Conservation (phyloP, 495 filamentous ascomycete species). For the Penicillium crystallinum region DNA sequence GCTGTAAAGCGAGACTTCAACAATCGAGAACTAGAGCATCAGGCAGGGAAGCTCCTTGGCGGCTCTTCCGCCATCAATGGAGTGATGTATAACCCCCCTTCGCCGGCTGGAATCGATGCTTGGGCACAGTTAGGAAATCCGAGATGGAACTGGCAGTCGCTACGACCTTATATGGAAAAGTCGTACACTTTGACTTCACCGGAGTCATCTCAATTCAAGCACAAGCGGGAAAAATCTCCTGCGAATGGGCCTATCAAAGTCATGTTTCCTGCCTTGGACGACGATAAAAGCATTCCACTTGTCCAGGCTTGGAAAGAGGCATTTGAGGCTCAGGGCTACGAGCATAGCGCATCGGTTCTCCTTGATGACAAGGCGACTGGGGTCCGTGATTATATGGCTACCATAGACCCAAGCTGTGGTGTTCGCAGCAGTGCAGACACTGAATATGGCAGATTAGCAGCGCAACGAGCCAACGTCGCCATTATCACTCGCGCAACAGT, state of each 20-base stretch:
- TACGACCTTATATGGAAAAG: constrained; percentile 41
- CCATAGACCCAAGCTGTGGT: constrained; percentile 19
- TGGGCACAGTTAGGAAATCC: constrained; percentile 51
- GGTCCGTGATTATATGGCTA: constrained; percentile 14
- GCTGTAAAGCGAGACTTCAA: constrained; percentile 17
- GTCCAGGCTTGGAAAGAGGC: constrained; percentile 24
- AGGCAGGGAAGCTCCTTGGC: constrained; percentile 28
- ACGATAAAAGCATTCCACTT: constrained; percentile 5
- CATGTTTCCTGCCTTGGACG: constrained; percentile 14
- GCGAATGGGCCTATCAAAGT: constrained; percentile 19
- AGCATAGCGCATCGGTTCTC: constrained; percentile 6
- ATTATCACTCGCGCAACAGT: constrained; percentile 46
- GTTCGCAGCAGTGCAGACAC: constrained; percentile 28
- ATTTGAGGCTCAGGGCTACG: constrained; percentile 15
- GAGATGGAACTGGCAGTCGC: constrained; percentile 46
- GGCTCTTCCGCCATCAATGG: constrained; percentile 33
- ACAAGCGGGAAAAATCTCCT: background rate
- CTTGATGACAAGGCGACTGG: constrained; percentile 8
- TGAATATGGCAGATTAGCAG: constrained; percentile 37
- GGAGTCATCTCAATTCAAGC: background rate
- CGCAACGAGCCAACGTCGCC: constrained; percentile 40
- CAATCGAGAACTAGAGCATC: constrained; percentile 17
- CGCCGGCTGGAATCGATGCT: constrained; percentile 43
- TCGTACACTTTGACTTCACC: constrained; percentile 5
- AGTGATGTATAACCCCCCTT: constrained; percentile 23